Evolutionary conservation across 768 basidiomycete species (phyloP).

Genomic region (Mycena galopus): DNA sequence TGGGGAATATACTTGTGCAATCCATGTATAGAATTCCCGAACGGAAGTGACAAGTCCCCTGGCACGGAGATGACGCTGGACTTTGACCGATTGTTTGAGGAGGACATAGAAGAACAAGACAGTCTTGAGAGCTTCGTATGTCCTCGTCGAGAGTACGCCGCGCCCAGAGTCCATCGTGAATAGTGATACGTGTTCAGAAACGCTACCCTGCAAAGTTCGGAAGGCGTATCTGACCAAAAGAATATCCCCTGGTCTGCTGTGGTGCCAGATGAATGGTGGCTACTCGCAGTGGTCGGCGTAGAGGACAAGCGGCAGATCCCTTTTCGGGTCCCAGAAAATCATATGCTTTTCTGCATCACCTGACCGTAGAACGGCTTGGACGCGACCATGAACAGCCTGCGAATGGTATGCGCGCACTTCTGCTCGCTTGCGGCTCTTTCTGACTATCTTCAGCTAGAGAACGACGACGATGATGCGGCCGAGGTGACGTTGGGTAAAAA

Average conservation of each 20-base stretch:
- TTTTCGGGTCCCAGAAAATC: not conserved
- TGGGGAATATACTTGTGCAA: constrained; percentile 59
- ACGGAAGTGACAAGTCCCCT: constrained; percentile 65
- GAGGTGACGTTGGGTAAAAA: constrained; percentile 87
- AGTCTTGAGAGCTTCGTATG: constrained; percentile 66
- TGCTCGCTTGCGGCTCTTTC: not conserved
- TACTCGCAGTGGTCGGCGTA: not conserved
- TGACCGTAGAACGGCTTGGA: constrained; percentile 1
- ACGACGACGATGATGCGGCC: constrained; percentile 79
- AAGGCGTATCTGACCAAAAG: too few relatives aligned
- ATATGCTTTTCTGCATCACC: not conserved
- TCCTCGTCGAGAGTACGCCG: constrained; percentile 6
- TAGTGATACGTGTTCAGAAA: not conserved
- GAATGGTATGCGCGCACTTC: constrained; percentile 60
- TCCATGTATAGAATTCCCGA: constrained; percentile 66
- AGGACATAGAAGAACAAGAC: constrained; percentile 72
- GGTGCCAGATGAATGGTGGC: too few relatives aligned
- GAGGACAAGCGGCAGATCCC: not conserved
- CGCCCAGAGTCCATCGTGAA: constrained; percentile 15
- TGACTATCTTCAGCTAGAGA: constrained; percentile 65
- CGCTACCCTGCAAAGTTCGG: too few relatives aligned
- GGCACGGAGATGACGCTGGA: constrained; percentile 73
- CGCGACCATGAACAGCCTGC: constrained; percentile 58
- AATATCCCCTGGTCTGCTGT: too few relatives aligned
- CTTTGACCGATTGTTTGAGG: constrained; percentile 63